Percentiles rank a stretch among this genome's conserved stretches.
These are phyloP conservation scores for Yarrowia porcina DNA, from an alignment of 805 yeast genomes.

Conservation along the genomic window DNA sequence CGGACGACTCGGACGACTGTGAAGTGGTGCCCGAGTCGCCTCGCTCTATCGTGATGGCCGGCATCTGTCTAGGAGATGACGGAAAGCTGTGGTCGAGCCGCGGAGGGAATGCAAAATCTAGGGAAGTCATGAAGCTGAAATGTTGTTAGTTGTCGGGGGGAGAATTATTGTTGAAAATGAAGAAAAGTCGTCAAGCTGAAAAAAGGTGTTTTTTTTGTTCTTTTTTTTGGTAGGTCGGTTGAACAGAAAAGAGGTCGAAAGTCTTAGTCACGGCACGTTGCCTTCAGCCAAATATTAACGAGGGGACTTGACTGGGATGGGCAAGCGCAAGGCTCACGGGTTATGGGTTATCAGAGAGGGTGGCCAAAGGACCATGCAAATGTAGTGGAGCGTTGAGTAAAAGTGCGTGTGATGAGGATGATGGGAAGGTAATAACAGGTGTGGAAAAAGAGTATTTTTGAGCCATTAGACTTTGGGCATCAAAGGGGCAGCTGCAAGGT, in stretches of 20 bases:
- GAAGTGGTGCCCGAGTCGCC: conserved; percentile 22
- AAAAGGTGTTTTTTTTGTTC: neutral
- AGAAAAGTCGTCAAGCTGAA: neutral
- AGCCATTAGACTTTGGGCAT: conserved; percentile 8
- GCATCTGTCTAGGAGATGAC: conserved; percentile 7
- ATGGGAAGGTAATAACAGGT: conserved; percentile 6
- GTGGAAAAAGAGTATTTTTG: conserved; percentile 17
- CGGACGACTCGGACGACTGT: conserved; percentile 14
- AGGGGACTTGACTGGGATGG: conserved; percentile 24
- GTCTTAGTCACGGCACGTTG: neutral
- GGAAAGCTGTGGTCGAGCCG: conserved; percentile 19
- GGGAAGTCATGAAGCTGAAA: conserved; percentile 25
- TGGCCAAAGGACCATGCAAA: conserved; percentile 23
- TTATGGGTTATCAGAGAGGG: conserved; percentile 5
- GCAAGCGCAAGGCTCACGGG: conserved; percentile 22
- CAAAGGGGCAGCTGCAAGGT: conserved; percentile 25
- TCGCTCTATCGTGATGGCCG: conserved; percentile 18
- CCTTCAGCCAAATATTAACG: conserved; percentile 26
- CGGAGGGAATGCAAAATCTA: conserved; percentile 24
- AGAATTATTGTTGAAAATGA: no score
- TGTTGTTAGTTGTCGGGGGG: conserved; percentile 4
- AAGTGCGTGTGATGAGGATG: conserved; percentile 9
- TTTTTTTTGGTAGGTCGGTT: no score
- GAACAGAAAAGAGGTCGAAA: neutral
- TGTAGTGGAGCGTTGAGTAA: neutral